Conservation (phyloP, 2,329 filamentous ascomycete species). For the Sporothrix mexicana region DNA sequence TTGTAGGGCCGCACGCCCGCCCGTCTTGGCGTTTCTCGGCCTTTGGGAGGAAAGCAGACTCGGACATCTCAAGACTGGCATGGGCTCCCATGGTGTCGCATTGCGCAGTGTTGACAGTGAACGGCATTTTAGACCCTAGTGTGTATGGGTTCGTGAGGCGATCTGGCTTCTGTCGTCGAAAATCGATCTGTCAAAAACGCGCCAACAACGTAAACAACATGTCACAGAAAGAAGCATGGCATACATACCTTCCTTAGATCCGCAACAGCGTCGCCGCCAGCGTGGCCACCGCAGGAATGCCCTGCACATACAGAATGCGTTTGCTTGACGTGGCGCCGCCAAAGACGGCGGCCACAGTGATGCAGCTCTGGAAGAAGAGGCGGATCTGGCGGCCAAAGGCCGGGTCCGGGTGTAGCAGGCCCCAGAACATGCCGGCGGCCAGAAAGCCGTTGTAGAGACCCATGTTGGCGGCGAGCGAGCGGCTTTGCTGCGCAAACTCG, state of each 20-base stretch:
- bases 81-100: no score
- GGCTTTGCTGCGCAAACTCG: conserved; percentile 55
- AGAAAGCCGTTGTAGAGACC: conserved; percentile 61
- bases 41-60: no score
- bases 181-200: no score
- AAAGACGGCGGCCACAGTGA: conserved; percentile 53
- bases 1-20: conserved; percentile 15
- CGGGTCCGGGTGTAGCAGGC: conserved; percentile 52
- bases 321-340: conserved; percentile 51
- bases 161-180: no score
- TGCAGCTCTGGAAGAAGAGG: conserved; percentile 56
- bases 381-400: conserved; percentile 52
- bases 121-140: no score
- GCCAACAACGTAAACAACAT: no score
- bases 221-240: no score
- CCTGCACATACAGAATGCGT: conserved; percentile 54
- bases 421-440: conserved; percentile 56
- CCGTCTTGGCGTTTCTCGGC: no score
- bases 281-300: conserved; percentile 45
- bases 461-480: conserved; percentile 55
- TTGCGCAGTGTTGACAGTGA: no score
- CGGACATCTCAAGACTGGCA: no score
- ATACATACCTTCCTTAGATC: not conserved
- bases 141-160: no score
- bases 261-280: conserved; percentile 42